Evolutionary conservation across 352 stramenopile genomes (phyloP), one percentile per base, ranked within the genome.

Genomic region (Phytophthora brassicae): DNA sequence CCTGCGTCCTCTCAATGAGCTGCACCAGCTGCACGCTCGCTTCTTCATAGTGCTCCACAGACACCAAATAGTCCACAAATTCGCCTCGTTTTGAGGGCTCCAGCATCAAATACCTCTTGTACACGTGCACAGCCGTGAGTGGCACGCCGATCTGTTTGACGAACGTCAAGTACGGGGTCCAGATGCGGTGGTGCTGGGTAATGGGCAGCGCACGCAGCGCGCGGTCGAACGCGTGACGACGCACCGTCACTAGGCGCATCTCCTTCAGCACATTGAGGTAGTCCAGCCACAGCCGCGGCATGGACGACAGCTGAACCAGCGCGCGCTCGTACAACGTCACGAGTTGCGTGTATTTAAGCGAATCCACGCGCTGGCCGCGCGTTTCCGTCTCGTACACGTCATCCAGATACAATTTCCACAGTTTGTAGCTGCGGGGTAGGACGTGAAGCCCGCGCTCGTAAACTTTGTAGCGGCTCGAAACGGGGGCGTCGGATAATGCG

Each of bases 161-260:
- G 65, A 97, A 99, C 29, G 76, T 65, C 29, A 98, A 53, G 55
- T 98, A 98, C 28, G 87, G 72, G 38, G 75, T 76, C 98, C 97
- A 99, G 16, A 99, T 84, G 44, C 94, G 88, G 41, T 97, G 80
- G 79, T 99, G 97, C 75, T 99, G 97, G 33, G 96, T 99, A 55
- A 99, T 94, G 3, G 98, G 97, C 31, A 99, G 79, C 20, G 94
- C 86, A 16, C 96, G 81, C 6, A 99, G 83, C 24, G 96, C 94
- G 54, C 96, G 86, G 79, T 99, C 96, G 54, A 99, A 98, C 22
- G 91, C 86, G 33, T 85, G 84, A 20, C 97, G 89, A 19, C 77
- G 75, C 22, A 66, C 54, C 8, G 91, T 98, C 46, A 96, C 83
- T 19, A 77, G 72, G 56, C 84, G 79, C 72, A 91, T 81, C 44